A percentile compares a stretch with the other conserved stretches of the same genome.
phyloP scores from a whole-genome alignment of 2,329 filamentous ascomycete genomes.

The Cryphonectria naterciae region DNA sequence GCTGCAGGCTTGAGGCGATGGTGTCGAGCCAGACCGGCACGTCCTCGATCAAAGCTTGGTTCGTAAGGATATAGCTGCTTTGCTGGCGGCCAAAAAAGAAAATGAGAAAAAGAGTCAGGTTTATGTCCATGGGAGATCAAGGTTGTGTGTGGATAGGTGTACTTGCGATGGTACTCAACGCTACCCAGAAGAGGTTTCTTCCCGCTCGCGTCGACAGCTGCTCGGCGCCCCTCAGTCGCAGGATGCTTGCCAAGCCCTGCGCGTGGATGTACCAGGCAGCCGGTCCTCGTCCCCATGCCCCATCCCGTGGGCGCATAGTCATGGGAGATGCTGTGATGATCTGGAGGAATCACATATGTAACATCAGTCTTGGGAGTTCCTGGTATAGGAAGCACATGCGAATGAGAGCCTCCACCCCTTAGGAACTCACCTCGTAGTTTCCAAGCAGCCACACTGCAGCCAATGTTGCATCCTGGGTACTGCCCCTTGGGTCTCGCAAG shows the following conservation, averaged over 20 bases:
- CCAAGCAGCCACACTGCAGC: conserved; percentile 11
- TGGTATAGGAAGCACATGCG: background rate
- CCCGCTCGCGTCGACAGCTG: conserved; percentile 4
- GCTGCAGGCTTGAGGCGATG: conserved; percentile 6
- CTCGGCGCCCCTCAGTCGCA: background rate
- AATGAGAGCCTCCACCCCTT: background rate
- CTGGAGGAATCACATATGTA: background rate
- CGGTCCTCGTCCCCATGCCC: background rate
- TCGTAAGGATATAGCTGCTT: conserved; percentile 5
- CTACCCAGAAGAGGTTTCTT: conserved; percentile 8
- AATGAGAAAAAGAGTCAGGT: background rate
- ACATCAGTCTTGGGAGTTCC: background rate
- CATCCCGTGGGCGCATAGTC: background rate
- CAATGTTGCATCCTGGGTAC: background rate
- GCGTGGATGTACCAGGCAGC: conserved; percentile 7
- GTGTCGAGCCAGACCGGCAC: background rate
- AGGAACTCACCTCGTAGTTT: conserved; percentile 4
- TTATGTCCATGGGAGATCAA: background rate
- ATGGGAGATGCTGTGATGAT: background rate
- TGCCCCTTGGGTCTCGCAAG: background rate
- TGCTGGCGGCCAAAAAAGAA: background rate
- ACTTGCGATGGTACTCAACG: background rate
- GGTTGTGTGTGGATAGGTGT: background rate
- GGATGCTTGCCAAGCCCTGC: conserved; percentile 5
- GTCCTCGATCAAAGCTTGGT: background rate